Conservation (phyloP, 2,329 filamentous ascomycete genomes). For the Bisporella sp. region DNA sequence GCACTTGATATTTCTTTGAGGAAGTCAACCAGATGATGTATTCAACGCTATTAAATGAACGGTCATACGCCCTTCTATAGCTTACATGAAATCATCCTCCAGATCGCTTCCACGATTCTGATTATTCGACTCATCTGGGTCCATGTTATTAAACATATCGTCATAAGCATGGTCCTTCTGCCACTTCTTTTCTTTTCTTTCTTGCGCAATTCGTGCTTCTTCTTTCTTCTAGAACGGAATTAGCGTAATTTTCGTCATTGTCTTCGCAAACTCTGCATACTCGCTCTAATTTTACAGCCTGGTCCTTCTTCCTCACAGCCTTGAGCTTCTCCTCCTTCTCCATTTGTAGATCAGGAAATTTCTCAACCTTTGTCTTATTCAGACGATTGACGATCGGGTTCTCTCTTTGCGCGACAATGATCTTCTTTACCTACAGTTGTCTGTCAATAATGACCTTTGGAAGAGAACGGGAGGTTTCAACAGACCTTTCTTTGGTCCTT, state of each 20-base stretch:
- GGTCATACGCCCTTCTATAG: no score
- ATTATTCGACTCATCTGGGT: slow-evolving; percentile 72
- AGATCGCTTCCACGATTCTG: slow-evolving; percentile 73
- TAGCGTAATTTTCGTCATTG: background rate
- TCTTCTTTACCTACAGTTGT: slow-evolving; percentile 60
- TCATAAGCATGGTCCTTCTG: slow-evolving; percentile 98
- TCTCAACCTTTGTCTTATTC: slow-evolving; percentile 92
- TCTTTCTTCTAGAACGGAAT: slow-evolving; percentile 57
- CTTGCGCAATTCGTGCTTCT: slow-evolving; percentile 64
- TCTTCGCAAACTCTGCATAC: slow-evolving; percentile 35
- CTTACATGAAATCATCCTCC: slow-evolving; percentile 88
- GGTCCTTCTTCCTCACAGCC: slow-evolving; percentile 66
- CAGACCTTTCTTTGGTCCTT: slow-evolving; percentile 69
- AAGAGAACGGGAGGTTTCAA: background rate
- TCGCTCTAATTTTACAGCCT: slow-evolving; percentile 52
- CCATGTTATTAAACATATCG: slow-evolving; percentile 79
- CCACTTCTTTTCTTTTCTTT: slow-evolving; percentile 83
- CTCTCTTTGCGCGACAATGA: slow-evolving; percentile 73
- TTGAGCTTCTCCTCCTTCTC: slow-evolving; percentile 74
- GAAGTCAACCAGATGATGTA: no score
- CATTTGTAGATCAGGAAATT: slow-evolving; percentile 72
- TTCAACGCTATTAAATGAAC: no score
- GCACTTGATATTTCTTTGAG: no score
- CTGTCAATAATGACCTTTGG: background rate
- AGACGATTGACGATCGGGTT: slow-evolving; percentile 94